These are phyloP conservation scores for Climacium dendroides DNA, from an alignment of 225 moss, liverwort and hornwort genomes.

Conservation along the genomic window DNA sequence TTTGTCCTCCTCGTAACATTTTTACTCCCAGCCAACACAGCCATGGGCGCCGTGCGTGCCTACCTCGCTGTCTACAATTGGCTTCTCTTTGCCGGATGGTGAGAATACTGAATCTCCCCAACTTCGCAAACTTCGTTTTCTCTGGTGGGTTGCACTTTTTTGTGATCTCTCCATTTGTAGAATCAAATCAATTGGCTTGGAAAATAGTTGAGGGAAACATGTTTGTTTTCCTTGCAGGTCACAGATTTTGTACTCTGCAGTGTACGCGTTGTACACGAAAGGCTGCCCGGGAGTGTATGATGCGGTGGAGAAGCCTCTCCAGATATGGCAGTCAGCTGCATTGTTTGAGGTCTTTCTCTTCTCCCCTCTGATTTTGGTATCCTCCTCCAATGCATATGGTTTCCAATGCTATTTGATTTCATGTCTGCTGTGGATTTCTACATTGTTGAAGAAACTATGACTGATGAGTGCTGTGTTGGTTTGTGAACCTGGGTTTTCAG, in stretches of 20 bases:
- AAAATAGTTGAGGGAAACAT: not conserved
- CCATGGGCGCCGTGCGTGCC: slow-evolving; percentile 41
- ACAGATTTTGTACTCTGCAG: slow-evolving; percentile 57
- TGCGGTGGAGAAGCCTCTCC: slow-evolving; percentile 77
- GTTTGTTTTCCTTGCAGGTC: slow-evolving; percentile 23
- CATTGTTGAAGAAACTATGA: not conserved
- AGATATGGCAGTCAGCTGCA: slow-evolving; percentile 95
- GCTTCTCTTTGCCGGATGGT: slow-evolving; percentile 73
- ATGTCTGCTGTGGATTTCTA: not conserved
- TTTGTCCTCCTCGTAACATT: not conserved
- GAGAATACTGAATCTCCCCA: not conserved
- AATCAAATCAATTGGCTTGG: not conserved
- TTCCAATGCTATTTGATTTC: not conserved
- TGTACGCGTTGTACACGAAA: slow-evolving; percentile 33
- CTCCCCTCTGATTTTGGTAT: not conserved
- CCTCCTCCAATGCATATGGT: not conserved
- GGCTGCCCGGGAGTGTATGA: slow-evolving; percentile 48
- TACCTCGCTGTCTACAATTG: slow-evolving; percentile 80
- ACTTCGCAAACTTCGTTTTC: not conserved
- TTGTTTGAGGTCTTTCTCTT: slow-evolving; percentile 55
- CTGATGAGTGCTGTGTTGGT: not conserved
- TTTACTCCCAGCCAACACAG: not conserved
- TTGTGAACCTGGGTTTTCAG: slow-evolving; percentile 22
- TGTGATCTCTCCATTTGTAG: not conserved
- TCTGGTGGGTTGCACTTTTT: not conserved